These are phyloP conservation scores for Daldinia vernicosa DNA, from an alignment of 495 filamentous ascomycete species.

Conservation along the genomic window DNA sequence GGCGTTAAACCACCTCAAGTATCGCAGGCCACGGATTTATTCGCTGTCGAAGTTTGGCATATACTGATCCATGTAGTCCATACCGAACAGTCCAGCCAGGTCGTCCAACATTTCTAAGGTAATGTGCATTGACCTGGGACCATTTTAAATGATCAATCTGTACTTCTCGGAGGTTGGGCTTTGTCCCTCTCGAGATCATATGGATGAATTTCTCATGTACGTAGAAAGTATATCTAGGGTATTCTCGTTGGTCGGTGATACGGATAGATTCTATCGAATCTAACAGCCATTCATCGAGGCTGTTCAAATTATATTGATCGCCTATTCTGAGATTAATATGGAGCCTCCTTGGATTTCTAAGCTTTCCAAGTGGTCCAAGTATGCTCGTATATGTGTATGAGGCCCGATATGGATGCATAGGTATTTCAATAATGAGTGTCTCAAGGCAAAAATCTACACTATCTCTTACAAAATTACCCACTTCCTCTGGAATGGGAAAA, in stretches of 20 bases:
- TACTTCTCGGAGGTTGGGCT: not conserved
- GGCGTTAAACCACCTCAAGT: not conserved
- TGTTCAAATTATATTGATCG: not conserved
- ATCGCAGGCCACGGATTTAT: not conserved
- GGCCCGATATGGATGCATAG: no score
- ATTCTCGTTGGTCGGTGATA: not conserved
- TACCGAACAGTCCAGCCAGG: not conserved
- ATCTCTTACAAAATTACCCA: not conserved
- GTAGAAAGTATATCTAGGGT: no score
- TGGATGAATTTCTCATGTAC: not conserved
- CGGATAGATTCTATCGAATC: conserved; percentile 1
- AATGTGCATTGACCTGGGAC: no score
- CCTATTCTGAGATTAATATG: not conserved
- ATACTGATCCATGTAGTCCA: no score
- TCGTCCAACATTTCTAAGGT: not conserved
- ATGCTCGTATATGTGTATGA: not conserved
- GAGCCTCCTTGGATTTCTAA: not conserved
- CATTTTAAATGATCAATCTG: no score
- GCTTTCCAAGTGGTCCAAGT: not conserved
- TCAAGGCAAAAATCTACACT: not conserved
- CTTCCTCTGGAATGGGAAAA: not conserved
- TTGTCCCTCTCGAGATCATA: not conserved
- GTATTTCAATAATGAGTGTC: not conserved
- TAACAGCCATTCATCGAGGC: not conserved
- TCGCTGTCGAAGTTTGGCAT: not conserved